Base-by-base conservation (phyloP, 192 early-diverging fungal genomes). In the Mortierella hygrophila region DNA sequence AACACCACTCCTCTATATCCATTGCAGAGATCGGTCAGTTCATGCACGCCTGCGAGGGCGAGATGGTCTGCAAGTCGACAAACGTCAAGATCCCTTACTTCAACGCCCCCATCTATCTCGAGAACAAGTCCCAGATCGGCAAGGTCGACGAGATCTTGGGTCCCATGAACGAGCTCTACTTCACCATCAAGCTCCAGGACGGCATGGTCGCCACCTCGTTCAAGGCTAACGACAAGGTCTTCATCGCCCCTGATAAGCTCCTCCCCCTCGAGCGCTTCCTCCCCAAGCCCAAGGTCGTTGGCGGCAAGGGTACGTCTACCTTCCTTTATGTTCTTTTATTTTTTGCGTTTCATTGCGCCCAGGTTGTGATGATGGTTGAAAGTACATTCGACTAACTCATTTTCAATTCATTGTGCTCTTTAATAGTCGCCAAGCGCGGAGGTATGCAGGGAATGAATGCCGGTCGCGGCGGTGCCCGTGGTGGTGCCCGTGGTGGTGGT, bases 81-180 rank as follows among this genome's bases (percentile, higher is more conserved):
- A 97, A 96, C 90, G 78, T 90, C 68, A 96, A 99, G 89, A 95
- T 99, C 82, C 98, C 98, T 35, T 99, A 98, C 91, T 99, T 99
- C 92, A 99, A 99, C 86, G 98, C 98, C 3, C 98, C 98, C 65
- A 98, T 99, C 77, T 99, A 94, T 92, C 92, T 98, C 44, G 96
- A 99, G 86, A 98, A 99, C 93, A 99, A 99, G 93, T 96, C 95
- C 72, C 97, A 97, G 89, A 98, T 99, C 83, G 98, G 98, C 82
- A 99, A 99, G 86, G 98, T 99, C 8, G 98, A 99, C 78, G 98
- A 99, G 89, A 99, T 99, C 79, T 92, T 99, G 42, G 98, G 98
- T 18, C 97, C 98, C 47, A 93, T 99, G 89, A 99, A 97, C 91
- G 96, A 99, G 86, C 96, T 99, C 37, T 98, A 93, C 84, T 99